Conservation (phyloP, 345 rosid genomes). For the Salix exigua region DNA sequence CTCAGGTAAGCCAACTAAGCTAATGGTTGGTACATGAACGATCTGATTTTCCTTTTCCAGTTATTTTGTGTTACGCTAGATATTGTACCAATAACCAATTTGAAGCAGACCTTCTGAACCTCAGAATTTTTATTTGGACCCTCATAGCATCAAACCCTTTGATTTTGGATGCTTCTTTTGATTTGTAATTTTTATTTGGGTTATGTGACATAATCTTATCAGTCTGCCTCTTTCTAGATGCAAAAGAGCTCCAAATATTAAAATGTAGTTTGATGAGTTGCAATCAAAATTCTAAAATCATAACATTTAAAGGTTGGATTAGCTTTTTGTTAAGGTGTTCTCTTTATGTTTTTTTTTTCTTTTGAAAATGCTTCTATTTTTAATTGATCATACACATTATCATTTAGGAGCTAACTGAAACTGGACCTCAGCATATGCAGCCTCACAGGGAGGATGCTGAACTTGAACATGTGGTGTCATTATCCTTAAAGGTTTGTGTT, state of each 20-base stretch:
- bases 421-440: constrained; percentile 37
- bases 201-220: not conserved
- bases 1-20: constrained; percentile 40
- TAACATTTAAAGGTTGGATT: not conserved
- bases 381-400: not conserved
- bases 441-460: constrained; percentile 52
- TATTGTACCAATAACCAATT: not conserved
- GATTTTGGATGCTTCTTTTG: not conserved
- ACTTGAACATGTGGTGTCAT: constrained; percentile 65
- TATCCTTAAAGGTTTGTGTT: constrained; percentile 30
- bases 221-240: not conserved
- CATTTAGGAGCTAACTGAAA: constrained; percentile 41
- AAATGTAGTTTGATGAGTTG: not conserved
- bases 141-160: not conserved
- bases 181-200: not conserved
- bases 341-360: not conserved
- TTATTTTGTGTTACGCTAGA: not conserved
- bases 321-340: not conserved
- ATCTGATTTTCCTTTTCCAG: not conserved
- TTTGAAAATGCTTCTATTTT: not conserved
- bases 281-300: not conserved
- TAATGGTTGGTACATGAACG: not conserved
- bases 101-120: not conserved
- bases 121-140: not conserved
- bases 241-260: not conserved